phyloP scores from a whole-genome alignment of 768 basidiomycete species.

The Serendipita indica region DNA sequence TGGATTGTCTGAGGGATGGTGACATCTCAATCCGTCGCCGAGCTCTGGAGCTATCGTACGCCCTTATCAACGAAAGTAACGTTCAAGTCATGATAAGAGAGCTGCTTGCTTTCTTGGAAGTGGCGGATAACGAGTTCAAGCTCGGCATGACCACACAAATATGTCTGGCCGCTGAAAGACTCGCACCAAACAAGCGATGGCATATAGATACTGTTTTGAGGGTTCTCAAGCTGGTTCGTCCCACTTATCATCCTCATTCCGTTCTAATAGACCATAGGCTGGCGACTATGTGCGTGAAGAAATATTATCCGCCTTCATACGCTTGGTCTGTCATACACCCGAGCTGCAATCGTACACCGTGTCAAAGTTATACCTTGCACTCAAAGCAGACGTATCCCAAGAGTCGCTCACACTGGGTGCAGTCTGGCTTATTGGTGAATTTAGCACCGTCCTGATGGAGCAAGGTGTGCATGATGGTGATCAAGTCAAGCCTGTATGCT shows the following conservation, averaged over 20 bases:
- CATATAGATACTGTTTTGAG: conserved; percentile 96
- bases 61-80: conserved; percentile 88
- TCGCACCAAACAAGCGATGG: conserved; percentile 96
- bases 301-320: conserved; percentile 85
- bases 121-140: conserved; percentile 98
- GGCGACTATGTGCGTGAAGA: conserved; percentile 98
- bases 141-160: conserved; percentile 96
- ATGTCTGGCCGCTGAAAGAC: conserved; percentile 85
- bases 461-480: conserved; percentile 73
- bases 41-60: conserved; percentile 92
- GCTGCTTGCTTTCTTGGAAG: conserved; percentile 88
- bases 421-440: conserved; percentile 95
- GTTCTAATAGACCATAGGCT: conserved; percentile 37
- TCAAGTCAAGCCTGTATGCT: conserved; percentile 46
- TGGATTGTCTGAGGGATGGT: conserved; percentile 98
- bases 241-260: background rate
- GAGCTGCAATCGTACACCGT: conserved; percentile 93
- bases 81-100: conserved; percentile 86
- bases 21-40: conserved; percentile 97
- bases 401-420: conserved; percentile 87
- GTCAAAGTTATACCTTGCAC: conserved; percentile 75
- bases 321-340: conserved; percentile 90
- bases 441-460: conserved; percentile 78
- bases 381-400: conserved; percentile 86
- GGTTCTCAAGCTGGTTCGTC: conserved; percentile 71